A percentile compares a stretch with the other conserved stretches of the same genome.
These are phyloP conservation scores for Aquanectria penicillioides DNA, from an alignment of 2,329 filamentous ascomycete species.

Conservation along the genomic window DNA sequence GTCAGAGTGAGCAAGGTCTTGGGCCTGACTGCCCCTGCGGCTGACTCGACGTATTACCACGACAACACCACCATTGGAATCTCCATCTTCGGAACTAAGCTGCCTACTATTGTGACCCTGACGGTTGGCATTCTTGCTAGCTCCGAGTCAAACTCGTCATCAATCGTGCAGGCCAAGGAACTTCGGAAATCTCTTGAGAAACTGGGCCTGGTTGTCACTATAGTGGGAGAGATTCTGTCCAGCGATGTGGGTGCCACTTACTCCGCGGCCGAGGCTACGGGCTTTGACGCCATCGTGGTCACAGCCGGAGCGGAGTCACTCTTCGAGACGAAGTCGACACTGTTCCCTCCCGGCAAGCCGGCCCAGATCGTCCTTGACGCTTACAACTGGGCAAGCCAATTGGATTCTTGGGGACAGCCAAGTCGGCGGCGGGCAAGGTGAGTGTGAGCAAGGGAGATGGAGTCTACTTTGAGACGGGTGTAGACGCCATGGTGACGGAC, in stretches of 20 bases:
- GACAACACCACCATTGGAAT: conserved; percentile 71
- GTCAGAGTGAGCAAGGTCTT: conserved; percentile 70
- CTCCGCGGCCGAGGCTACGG: conserved; percentile 68
- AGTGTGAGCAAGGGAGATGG: conserved; percentile 57
- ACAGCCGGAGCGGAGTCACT: conserved; percentile 62
- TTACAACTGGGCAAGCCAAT: conserved; percentile 78
- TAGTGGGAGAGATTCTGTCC: conserved; percentile 68
- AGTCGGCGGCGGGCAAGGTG: conserved; percentile 50
- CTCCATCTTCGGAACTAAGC: conserved; percentile 65
- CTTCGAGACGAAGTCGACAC: conserved; percentile 61
- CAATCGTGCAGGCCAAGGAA: conserved; percentile 58
- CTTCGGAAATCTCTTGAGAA: conserved; percentile 61
- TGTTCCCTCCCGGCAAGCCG: conserved; percentile 73
- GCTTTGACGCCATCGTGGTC: conserved; percentile 72
- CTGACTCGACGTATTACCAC: conserved; percentile 74
- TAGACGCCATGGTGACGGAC: conserved; percentile 51
- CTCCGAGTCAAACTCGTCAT: conserved; percentile 51
- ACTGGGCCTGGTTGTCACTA: conserved; percentile 64
- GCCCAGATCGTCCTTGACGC: conserved; percentile 70
- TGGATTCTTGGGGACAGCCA: conserved; percentile 62
- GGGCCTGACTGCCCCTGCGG: conserved; percentile 65
- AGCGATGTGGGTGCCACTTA: conserved; percentile 71
- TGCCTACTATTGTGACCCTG: conserved; percentile 70
- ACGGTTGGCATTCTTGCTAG: conserved; percentile 70
- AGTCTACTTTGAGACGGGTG: conserved; percentile 50